These are phyloP conservation scores for Amphirosellinia nigrospora DNA, from an alignment of 495 filamentous ascomycete genomes.

Conservation along the genomic window DNA sequence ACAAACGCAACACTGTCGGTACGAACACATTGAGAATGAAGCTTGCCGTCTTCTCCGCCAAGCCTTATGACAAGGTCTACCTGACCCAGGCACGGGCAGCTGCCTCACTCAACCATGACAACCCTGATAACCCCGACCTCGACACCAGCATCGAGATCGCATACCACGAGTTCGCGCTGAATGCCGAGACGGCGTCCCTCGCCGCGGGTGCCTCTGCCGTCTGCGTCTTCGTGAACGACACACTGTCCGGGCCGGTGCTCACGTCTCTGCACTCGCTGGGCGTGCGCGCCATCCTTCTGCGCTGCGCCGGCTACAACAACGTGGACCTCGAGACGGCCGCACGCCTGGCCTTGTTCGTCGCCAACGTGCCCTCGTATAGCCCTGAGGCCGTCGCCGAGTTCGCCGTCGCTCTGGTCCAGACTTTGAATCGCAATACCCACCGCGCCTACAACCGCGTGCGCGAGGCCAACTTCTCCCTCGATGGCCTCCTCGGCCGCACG, in stretches of 20 bases:
- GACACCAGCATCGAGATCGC: conserved; percentile 44
- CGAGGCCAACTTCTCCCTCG: conserved; percentile 73
- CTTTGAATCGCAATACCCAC: conserved; percentile 73
- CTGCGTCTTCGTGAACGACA: conserved; percentile 77
- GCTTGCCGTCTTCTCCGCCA: conserved; percentile 66
- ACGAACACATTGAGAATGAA: conserved; percentile 47
- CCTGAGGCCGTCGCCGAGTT: conserved; percentile 79
- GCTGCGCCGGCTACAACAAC: conserved; percentile 76
- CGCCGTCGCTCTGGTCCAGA: conserved; percentile 69
- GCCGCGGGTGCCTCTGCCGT: conserved; percentile 62
- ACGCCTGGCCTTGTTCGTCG: conserved; percentile 65
- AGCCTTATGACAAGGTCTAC: conserved; percentile 64
- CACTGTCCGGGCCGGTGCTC: conserved; percentile 57
- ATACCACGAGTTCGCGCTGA: conserved; percentile 64
- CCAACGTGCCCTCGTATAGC: conserved; percentile 71
- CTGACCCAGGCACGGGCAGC: conserved; percentile 47
- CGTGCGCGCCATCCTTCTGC: conserved; percentile 64
- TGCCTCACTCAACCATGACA: conserved; percentile 26
- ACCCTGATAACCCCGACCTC: no score
- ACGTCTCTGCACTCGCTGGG: conserved; percentile 53
- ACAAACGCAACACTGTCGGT: neutral
- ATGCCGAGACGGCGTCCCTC: conserved; percentile 61
- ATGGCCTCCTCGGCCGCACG: conserved; percentile 67
- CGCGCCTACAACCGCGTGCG: conserved; percentile 74
- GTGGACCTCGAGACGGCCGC: conserved; percentile 65